phyloP scores from a whole-genome alignment of 306 rosid genomes.

The Lathyrus tuberosus region DNA sequence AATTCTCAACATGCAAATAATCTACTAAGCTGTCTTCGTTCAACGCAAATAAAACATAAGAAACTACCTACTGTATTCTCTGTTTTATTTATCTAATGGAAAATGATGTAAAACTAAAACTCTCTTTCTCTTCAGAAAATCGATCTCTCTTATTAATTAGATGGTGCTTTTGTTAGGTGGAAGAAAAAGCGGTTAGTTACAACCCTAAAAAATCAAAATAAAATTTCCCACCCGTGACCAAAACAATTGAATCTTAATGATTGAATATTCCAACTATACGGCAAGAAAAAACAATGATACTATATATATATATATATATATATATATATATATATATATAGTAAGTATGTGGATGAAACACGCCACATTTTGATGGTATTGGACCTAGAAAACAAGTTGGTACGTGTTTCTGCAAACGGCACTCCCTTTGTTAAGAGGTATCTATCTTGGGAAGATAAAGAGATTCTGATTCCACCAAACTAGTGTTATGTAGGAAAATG shows the following conservation, averaged over 20 bases:
- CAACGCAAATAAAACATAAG: too few species aligned
- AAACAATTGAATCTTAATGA: conserved; percentile 22
- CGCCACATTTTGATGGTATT: conserved; percentile 17
- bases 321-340: too few species aligned
- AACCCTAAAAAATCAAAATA: too few species aligned
- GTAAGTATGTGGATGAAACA: conserved; percentile 31
- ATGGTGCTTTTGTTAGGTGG: neutral
- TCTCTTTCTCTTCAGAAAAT: neutral
- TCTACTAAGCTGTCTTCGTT: neutral
- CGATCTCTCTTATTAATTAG: neutral
- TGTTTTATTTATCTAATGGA: neutral
- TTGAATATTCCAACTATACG: neutral
- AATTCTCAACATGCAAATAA: neutral
- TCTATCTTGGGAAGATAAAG: conserved; percentile 1
- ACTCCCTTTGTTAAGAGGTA: conserved; percentile 17
- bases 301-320: too few species aligned
- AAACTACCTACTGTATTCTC: neutral
- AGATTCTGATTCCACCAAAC: conserved; percentile 34
- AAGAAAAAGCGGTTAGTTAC: neutral
- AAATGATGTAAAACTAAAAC: neutral
- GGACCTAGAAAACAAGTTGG: neutral
- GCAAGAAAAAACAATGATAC: neutral
- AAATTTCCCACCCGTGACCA: too few species aligned
- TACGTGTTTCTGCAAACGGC: conserved; percentile 23
- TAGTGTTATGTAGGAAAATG: neutral